Base-by-base conservation (phyloP, 352 stramenopile genomes). In the Globisporangium apiculatum region DNA sequence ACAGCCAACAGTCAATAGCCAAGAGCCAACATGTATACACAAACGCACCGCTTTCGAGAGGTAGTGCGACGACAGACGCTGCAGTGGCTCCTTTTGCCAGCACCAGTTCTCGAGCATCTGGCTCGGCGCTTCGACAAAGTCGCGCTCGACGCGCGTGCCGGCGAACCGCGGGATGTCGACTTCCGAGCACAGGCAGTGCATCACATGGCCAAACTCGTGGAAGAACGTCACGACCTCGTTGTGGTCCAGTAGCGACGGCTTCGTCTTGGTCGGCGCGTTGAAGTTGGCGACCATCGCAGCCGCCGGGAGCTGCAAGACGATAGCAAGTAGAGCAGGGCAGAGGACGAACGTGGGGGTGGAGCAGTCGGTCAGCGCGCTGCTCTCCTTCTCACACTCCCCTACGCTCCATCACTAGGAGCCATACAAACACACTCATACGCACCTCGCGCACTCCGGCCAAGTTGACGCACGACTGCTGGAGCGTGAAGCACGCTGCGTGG, bases 31-130 rank as follows among this genome's bases (percentile, higher is more conserved):
- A 31, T 31, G 24, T 31, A 31, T 43, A 43, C 40, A 37, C 42
- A 31, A 55, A 38, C 49, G 51, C 52, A 86, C 75, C 67, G 72
- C 70, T 11, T 82, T 78, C 8, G 85, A 93, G 54, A 78, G 45
- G 53, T 94, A 88, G 72, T 97, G 87, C 53, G 87, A 89, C 35
- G 86, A 91, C 18, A 97, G 68, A 60, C 86, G 84, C 58, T 91
- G 72, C 45, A 97, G 61, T 31, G 86, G 76, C 57, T 79, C 74
- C 67, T 91, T 89, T 67, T 95, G 78, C 86, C 89, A 96, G 62
- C 75, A 90, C 87, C 87, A 97, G 70, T 96, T 95, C 62, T 96
- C 89, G 15, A 96, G 77, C 84, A 97, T 95, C 64, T 97, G 89
- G 58, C 75, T 91, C 42, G 89, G 89, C n/a, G 89, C 86, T 69